These are phyloP conservation scores for Aspergillus fischeri DNA, from an alignment of 2,329 filamentous ascomycete species.

Conservation along the genomic window DNA sequence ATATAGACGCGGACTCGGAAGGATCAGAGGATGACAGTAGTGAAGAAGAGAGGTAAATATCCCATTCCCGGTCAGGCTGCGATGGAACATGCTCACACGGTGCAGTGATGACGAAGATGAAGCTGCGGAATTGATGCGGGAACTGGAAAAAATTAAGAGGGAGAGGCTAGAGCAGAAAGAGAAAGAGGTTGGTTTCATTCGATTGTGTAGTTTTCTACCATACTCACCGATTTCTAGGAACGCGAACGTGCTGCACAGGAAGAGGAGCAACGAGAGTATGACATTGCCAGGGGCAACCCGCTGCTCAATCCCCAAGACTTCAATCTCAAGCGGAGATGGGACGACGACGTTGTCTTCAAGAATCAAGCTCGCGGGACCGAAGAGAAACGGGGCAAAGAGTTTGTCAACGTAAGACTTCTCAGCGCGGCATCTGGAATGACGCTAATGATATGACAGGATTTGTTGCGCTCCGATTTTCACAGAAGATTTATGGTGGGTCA, in stretches of 20 bases:
- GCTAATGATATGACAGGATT: slow-evolving; percentile 54
- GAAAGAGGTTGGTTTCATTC: slow-evolving; percentile 52
- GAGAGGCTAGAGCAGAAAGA: slow-evolving; percentile 79
- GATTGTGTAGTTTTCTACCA: slow-evolving; percentile 1
- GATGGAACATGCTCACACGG: slow-evolving; percentile 28
- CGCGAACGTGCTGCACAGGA: slow-evolving; percentile 75
- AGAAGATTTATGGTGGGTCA: slow-evolving; percentile 80
- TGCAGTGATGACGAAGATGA: slow-evolving; percentile 67
- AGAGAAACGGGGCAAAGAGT: slow-evolving; percentile 88
- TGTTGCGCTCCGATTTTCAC: slow-evolving; percentile 93
- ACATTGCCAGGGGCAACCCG: slow-evolving; percentile 90
- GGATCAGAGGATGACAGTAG: slow-evolving; percentile 57
- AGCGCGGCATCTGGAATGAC: slow-evolving; percentile 8
- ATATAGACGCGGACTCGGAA: slow-evolving; percentile 79
- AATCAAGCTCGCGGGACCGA: slow-evolving; percentile 96
- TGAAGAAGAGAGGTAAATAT: slow-evolving; percentile 54
- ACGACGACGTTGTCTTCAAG: slow-evolving; percentile 98
- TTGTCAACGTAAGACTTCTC: slow-evolving; percentile 75
- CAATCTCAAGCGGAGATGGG: slow-evolving; percentile 82
- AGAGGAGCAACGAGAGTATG: slow-evolving; percentile 75
- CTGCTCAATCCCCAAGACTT: slow-evolving; percentile 85
- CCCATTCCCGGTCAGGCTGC: background rate
- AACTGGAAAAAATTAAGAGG: slow-evolving; percentile 88
- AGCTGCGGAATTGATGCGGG: slow-evolving; percentile 82
- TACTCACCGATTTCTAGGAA: slow-evolving; percentile 50